Evolutionary conservation across 2,329 filamentous ascomycete species (phyloP).

Genomic region (Talaromyces pinophilus): DNA sequence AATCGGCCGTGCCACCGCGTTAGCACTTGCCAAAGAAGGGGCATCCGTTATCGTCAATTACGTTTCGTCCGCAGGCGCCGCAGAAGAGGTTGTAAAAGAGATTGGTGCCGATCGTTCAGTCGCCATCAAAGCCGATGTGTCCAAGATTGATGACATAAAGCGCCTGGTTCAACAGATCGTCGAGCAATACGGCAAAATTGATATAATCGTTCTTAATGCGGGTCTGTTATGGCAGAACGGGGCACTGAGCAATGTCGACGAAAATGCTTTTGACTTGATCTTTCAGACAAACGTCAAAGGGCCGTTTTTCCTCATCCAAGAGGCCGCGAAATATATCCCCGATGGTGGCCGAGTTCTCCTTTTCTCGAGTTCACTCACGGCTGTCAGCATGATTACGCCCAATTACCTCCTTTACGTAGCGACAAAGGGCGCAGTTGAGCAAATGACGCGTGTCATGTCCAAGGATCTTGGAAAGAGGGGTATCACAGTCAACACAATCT

Average conservation of each 20-base stretch:
- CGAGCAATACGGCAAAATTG: constrained; percentile 56
- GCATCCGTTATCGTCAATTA: constrained; percentile 11
- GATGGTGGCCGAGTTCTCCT: constrained; percentile 55
- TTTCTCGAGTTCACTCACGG: constrained; percentile 42
- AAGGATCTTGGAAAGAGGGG: constrained; percentile 57
- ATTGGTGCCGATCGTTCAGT: constrained; percentile 52
- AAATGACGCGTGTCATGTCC: constrained; percentile 57
- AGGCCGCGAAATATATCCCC: constrained; percentile 54
- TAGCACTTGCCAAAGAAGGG: not conserved
- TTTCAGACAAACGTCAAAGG: constrained; percentile 61
- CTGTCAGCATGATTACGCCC: constrained; percentile 43
- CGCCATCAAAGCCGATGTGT: constrained; percentile 59
- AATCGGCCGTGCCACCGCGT: constrained; percentile 9
- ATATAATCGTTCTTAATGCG: constrained; percentile 61
- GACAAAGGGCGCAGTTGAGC: constrained; percentile 62
- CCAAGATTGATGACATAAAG: constrained; percentile 50
- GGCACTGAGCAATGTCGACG: constrained; percentile 52
- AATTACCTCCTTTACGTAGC: constrained; percentile 56
- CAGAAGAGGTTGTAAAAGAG: constrained; percentile 43
- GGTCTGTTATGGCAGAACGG: constrained; percentile 52
- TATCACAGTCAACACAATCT: constrained; percentile 56
- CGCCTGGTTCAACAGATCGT: constrained; percentile 54
- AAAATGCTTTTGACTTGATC: constrained; percentile 53
- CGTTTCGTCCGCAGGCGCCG: constrained; percentile 3
- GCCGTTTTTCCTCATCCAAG: constrained; percentile 56